Conservation (phyloP, 441 rosid genomes). For the Sinapis alba region DNA sequence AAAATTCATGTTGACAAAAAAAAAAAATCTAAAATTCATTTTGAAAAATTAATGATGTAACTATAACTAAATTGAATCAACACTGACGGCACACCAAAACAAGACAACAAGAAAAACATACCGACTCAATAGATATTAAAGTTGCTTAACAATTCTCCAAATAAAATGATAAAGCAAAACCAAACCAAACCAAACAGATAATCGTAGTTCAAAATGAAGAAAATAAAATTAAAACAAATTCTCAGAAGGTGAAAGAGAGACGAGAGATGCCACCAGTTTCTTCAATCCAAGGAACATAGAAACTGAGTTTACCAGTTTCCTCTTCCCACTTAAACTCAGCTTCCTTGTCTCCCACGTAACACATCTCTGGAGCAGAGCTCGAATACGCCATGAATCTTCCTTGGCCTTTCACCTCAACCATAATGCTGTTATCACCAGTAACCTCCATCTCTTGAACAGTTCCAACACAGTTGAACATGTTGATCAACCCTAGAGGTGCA, state of each 20-base stretch:
- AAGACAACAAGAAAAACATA: neutral
- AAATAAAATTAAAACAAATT: neutral
- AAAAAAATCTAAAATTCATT: neutral
- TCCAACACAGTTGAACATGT: constrained; percentile 77
- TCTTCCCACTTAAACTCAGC: constrained; percentile 48
- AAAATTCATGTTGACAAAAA: no score
- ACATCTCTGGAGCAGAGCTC: constrained; percentile 46
- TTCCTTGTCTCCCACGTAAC: constrained; percentile 51
- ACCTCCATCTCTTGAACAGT: constrained; percentile 50
- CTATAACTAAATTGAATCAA: no score
- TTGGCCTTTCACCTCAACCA: constrained; percentile 57
- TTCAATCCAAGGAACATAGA: constrained; percentile 65
- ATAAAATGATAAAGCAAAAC: constrained; percentile 10
- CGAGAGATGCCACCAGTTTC: constrained; percentile 56
- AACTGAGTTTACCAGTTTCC: constrained; percentile 53
- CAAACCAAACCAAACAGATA: neutral
- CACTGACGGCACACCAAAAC: no score
- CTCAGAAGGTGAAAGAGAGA: constrained; percentile 47
- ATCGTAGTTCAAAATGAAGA: neutral
- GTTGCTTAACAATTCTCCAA: neutral
- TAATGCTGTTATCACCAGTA: constrained; percentile 36
- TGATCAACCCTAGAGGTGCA: constrained; percentile 63
- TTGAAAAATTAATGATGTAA: no score
- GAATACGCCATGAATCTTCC: constrained; percentile 69
- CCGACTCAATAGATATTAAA: neutral